Percentiles rank a stretch among this genome's conserved stretches.
Evolutionary conservation across 169 alveolate species (phyloP).

Genomic region (Cryptosporidium ubiquitum): DNA sequence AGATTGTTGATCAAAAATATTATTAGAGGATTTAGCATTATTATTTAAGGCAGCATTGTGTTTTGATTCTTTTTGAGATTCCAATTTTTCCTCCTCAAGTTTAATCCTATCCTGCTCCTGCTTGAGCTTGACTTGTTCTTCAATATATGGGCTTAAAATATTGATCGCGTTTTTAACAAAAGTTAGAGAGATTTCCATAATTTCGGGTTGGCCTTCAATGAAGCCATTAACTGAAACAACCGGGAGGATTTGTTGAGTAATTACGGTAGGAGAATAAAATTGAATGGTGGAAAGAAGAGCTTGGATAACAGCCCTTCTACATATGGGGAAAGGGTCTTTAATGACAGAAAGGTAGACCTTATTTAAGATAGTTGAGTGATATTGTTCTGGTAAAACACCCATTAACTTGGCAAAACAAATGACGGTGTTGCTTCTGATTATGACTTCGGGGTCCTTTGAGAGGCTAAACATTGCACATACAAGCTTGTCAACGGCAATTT

Average conservation of each 20-base stretch:
- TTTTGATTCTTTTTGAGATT: not conserved
- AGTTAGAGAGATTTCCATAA: conserved; percentile 51
- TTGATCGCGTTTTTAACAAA: conserved; percentile 16
- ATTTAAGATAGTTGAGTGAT: conserved; percentile 33
- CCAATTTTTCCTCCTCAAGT: conserved; percentile 2
- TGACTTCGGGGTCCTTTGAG: conserved; percentile 56
- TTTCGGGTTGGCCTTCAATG: conserved; percentile 44
- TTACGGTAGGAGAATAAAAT: conserved; percentile 14
- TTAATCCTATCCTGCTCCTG: conserved; percentile 14
- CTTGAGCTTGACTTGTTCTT: conserved; percentile 1
- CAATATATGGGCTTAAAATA: conserved; percentile 11
- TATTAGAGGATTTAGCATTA: not conserved
- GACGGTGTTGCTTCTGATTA: conserved; percentile 61
- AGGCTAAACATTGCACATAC: conserved; percentile 55
- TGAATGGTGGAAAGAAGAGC: conserved; percentile 49
- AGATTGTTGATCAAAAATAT: not conserved
- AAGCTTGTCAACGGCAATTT: conserved; percentile 44
- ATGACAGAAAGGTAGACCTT: conserved; percentile 15
- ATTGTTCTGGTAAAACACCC: conserved; percentile 45
- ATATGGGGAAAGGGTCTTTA: conserved; percentile 66
- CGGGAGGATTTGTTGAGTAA: conserved; percentile 67
- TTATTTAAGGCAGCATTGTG: not conserved
- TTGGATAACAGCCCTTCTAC: conserved; percentile 67
- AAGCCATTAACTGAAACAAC: conserved; percentile 49
- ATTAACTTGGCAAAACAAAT: conserved; percentile 65